Evolutionary conservation across 2,329 filamentous ascomycete species (phyloP).

Genomic region (Stachybotrys chlorohalonatus): DNA sequence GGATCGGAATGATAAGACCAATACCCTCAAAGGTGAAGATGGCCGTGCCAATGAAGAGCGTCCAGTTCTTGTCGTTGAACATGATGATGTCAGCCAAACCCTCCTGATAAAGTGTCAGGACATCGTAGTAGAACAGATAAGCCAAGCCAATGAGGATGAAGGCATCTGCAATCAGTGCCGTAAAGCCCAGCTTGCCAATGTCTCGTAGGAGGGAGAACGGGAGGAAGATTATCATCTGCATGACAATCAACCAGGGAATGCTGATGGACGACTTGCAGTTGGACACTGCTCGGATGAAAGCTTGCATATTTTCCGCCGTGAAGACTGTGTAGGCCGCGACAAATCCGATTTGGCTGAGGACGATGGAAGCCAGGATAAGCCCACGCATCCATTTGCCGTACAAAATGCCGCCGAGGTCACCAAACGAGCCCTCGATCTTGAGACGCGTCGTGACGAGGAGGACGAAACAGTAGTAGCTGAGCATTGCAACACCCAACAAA

Average conservation of each 20-base stretch:
- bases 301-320: constrained; percentile 89
- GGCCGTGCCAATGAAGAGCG: constrained; percentile 94
- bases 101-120: constrained; percentile 67
- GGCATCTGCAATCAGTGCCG: constrained; percentile 83
- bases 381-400: constrained; percentile 87
- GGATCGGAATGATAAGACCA: constrained; percentile 94
- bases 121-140: constrained; percentile 93
- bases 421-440: constrained; percentile 86
- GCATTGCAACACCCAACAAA: constrained; percentile 70
- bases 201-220: constrained; percentile 90
- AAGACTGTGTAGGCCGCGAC: constrained; percentile 95
- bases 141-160: constrained; percentile 90
- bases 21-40: constrained; percentile 99
- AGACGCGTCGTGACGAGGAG: constrained; percentile 81
- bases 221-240: constrained; percentile 93
- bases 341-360: constrained; percentile 92
- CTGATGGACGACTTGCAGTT: constrained; percentile 79
- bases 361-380: constrained; percentile 83
- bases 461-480: constrained; percentile 98
- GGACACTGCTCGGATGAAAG: constrained; percentile 85
- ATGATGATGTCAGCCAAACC: constrained; percentile 78
- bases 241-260: constrained; percentile 81
- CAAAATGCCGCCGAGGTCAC: constrained; percentile 86
- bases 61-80: constrained; percentile 92
- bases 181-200: constrained; percentile 94